These are phyloP conservation scores for Candida albicans DNA, from an alignment of 1,139 yeast species.

Conservation along the genomic window DNA sequence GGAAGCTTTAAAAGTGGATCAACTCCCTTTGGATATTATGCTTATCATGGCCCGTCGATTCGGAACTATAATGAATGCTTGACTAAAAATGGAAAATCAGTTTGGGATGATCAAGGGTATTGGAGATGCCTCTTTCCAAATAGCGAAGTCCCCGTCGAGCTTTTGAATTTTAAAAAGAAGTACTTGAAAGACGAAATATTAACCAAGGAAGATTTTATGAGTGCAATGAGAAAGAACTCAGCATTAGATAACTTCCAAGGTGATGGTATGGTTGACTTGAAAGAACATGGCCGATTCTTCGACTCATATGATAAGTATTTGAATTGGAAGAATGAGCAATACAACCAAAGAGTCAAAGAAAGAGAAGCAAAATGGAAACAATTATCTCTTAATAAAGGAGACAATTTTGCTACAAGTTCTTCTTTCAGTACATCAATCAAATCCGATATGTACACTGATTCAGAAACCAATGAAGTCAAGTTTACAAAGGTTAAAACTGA, in stretches of 20 bases:
- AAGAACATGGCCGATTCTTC: conserved; percentile 48
- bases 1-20: conserved; percentile 16
- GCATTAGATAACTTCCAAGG: conserved; percentile 11
- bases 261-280: conserved; percentile 34
- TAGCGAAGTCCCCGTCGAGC: conserved; percentile 39
- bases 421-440: conserved; percentile 53
- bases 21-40: conserved; percentile 51
- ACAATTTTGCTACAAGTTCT: conserved; percentile 31
- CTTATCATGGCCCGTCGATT: conserved; percentile 63
- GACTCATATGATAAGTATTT: conserved; percentile 62
- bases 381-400: neutral
- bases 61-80: conserved; percentile 63
- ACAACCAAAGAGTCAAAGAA: conserved; percentile 26
- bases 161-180: conserved; percentile 30
- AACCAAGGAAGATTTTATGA: conserved; percentile 51
- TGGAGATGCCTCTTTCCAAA: conserved; percentile 89
- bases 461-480: conserved; percentile 58
- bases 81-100: conserved; percentile 62
- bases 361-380: conserved; percentile 12
- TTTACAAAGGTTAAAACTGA: conserved; percentile 52
- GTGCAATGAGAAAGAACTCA: conserved; percentile 20
- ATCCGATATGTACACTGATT: conserved; percentile 44
- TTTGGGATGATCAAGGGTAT: conserved; percentile 78
- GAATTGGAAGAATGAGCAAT: conserved; percentile 66
- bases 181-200: conserved; percentile 32